These are phyloP conservation scores for Rosa multiflora DNA, from an alignment of 306 rosid species.

Conservation along the genomic window DNA sequence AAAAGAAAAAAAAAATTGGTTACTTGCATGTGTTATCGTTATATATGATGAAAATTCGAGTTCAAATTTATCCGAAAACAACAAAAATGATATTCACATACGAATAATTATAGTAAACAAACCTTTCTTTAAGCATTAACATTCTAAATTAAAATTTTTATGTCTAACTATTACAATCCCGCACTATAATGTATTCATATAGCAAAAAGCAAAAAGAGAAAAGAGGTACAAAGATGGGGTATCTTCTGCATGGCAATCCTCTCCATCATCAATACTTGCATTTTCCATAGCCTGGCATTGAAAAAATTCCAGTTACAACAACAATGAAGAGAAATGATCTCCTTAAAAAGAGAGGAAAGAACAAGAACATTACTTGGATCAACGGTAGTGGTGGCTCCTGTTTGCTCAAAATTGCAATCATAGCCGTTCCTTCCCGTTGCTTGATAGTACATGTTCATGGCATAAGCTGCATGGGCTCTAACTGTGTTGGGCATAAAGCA, in stretches of 20 bases:
- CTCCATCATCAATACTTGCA: constrained; percentile 30
- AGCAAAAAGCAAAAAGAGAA: not conserved
- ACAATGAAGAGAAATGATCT: not conserved
- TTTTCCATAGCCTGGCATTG: constrained; percentile 37
- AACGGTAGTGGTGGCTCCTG: constrained; percentile 30
- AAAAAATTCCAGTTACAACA: not conserved
- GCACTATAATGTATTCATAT: not conserved
- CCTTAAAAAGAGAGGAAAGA: not conserved
- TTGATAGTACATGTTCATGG: constrained; percentile 63
- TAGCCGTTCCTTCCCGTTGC: constrained; percentile 24
- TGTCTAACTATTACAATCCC: not conserved
- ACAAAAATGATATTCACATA: not conserved
- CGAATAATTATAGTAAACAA: not conserved
- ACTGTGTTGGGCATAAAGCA: constrained; percentile 51
- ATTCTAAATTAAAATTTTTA: not conserved
- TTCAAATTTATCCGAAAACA: too few relatives aligned
- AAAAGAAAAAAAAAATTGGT: too few relatives aligned
- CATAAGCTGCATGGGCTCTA: constrained; percentile 63
- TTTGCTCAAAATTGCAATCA: constrained; percentile 40
- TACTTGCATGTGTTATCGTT: too few relatives aligned
- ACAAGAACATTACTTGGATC: constrained; percentile 36
- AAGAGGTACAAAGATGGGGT: not conserved
- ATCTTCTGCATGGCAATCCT: not conserved
- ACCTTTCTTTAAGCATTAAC: not conserved
- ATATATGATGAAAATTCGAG: too few relatives aligned